Evolutionary conservation across 257 asterid species (phyloP), one percentile per base, ranked within the genome.

Genomic region (Forsythia suspensa): DNA sequence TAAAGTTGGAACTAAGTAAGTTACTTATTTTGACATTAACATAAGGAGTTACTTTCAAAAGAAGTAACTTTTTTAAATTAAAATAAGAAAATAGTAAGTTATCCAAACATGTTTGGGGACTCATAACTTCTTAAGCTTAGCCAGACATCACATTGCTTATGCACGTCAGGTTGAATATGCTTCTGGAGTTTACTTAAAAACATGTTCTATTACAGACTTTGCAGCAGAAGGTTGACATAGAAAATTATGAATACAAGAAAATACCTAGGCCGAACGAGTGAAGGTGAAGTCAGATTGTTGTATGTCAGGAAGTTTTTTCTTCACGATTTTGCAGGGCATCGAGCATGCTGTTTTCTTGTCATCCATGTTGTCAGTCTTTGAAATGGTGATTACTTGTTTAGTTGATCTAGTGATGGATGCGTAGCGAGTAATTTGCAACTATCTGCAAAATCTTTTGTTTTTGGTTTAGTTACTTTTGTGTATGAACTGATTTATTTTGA

Each of bases 191-290:
- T 24, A 21, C 18, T 9, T 63, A 24, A 51, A 51, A 8, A 6
- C 40, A n/a, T 81, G 68, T 74, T 77, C 44, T 70, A 15, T 73
- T 70, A 20, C 91, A 95, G 99, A 91, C 89, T 82, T 57, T 92
- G 88, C 94, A 95, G 80, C 87, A 85, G 72, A 92, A 91, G 88
- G 88, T 93, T 36, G 94, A 95, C 87, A 91, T 92, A 70, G 88
- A 95, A 59, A 85, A 87, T 46, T 95, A 92, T 41, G 98, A 95
- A 79, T 95, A 92, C 91, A 95, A 93, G 88, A 95, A 86, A 86
- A 85, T 95, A 76, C 97, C 98, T 41, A 95, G 84, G 89, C 97
- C 83, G 34, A 83, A 82, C 13, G 96, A 88, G 79, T 78, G 73
- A 82, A 41, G 78, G 77, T 86, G 89, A 92, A 84, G 82, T 39